Evolutionary conservation across 306 rosid species (phyloP).

Genomic region (Cucurbita maxima): DNA sequence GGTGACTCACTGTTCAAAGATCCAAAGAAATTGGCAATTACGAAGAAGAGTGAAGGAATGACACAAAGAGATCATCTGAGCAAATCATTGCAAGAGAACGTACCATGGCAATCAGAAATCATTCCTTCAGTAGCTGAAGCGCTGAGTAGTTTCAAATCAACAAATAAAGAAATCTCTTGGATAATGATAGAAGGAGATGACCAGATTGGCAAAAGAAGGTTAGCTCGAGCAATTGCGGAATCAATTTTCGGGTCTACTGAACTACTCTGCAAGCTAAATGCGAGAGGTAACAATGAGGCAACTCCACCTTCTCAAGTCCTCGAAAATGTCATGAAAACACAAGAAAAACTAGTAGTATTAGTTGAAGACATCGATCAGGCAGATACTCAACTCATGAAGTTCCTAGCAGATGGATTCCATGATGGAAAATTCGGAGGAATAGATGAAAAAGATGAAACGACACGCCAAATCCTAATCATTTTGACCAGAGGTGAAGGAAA

Average conservation of each 20-base stretch:
- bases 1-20: slow-evolving; percentile 49
- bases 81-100: slow-evolving; percentile 65
- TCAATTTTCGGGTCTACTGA: slow-evolving; percentile 52
- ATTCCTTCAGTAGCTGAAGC: slow-evolving; percentile 60
- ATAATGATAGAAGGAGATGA: slow-evolving; percentile 68
- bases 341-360: slow-evolving; percentile 47
- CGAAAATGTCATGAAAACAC: slow-evolving; percentile 29
- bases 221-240: slow-evolving; percentile 63
- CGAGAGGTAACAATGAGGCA: slow-evolving; percentile 18
- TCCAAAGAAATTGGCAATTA: slow-evolving; percentile 22
- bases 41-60: slow-evolving; percentile 28
- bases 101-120: slow-evolving; percentile 86
- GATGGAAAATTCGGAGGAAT: slow-evolving; percentile 36
- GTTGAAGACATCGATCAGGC: slow-evolving; percentile 56
- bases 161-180: slow-evolving; percentile 39
- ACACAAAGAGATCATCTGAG: slow-evolving; percentile 38
- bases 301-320: slow-evolving; percentile 24
- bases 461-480: slow-evolving; percentile 38
- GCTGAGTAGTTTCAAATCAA: slow-evolving; percentile 31
- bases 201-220: slow-evolving; percentile 48
- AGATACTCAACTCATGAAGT: slow-evolving; percentile 48
- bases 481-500: slow-evolving; percentile 30
- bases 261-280: slow-evolving; percentile 34
- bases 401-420: slow-evolving; percentile 42
- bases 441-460: slow-evolving; percentile 10